A percentile compares a stretch with the other conserved stretches of the same genome.
phyloP scores from a whole-genome alignment of 495 filamentous ascomycete species.

The Pyrenula aspistea region DNA sequence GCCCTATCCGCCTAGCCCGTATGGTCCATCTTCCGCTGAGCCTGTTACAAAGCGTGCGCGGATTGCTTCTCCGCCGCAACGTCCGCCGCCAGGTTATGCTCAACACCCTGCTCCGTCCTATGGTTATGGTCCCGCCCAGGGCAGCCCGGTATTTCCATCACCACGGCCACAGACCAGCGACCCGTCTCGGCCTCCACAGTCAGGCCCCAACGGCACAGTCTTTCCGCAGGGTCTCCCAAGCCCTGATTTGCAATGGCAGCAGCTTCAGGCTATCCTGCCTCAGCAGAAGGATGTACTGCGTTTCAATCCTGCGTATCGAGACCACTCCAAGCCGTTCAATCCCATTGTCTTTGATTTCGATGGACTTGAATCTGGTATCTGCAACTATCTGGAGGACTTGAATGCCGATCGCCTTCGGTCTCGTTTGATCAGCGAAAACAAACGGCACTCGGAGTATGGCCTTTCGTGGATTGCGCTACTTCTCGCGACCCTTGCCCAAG shows the following conservation, averaged over 20 bases:
- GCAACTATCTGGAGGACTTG: neutral
- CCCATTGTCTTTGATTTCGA: neutral
- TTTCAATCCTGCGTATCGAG: neutral
- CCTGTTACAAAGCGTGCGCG: neutral
- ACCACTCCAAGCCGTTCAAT: neutral
- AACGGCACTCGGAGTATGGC: neutral
- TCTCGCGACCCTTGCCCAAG: neutral
- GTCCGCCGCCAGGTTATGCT: neutral
- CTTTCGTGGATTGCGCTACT: neutral
- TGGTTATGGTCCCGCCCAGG: neutral
- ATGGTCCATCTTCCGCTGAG: neutral
- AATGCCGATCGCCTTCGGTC: neutral
- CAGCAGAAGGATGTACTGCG: neutral
- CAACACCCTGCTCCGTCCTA: neutral
- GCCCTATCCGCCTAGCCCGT: neutral
- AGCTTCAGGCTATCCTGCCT: neutral
- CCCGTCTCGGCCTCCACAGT: neutral
- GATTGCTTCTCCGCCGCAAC: neutral
- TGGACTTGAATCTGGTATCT: neutral
- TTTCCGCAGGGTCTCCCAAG: neutral
- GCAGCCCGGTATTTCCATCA: neutral
- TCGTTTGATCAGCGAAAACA: neutral
- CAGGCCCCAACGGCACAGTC: neutral
- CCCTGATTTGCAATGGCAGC: neutral
- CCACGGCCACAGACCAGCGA: neutral